Evolutionary conservation across 2,329 filamentous ascomycete species (phyloP).

Genomic region (Madurella mycetomatis): DNA sequence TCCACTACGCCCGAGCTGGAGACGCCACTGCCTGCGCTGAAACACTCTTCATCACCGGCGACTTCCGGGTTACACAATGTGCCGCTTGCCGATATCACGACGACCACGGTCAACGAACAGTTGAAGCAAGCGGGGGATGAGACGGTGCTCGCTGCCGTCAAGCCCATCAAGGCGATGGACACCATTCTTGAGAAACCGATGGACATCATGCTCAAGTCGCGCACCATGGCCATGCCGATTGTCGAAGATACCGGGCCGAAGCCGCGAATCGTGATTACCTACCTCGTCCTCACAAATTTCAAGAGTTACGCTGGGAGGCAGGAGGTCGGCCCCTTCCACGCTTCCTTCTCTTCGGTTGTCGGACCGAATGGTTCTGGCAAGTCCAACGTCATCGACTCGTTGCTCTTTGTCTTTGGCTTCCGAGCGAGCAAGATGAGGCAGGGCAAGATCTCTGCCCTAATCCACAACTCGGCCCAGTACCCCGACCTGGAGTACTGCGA

Average conservation of each 20-base stretch:
- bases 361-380: conserved; percentile 98
- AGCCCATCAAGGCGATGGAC: conserved; percentile 71
- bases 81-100: conserved; percentile 69
- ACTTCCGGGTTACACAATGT: conserved; percentile 44
- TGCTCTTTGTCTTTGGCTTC: conserved; percentile 99
- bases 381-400: conserved; percentile 96
- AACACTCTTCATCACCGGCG: conserved; percentile 54
- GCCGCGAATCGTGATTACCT: conserved; percentile 85
- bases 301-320: conserved; percentile 97
- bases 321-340: conserved; percentile 92
- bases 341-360: conserved; percentile 95
- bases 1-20: conserved; percentile 37
- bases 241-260: conserved; percentile 75
- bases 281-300: conserved; percentile 91
- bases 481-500: conserved; percentile 88
- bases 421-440: conserved; percentile 99
- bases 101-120: conserved; percentile 61
- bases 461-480: conserved; percentile 89
- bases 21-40: conserved; percentile 44
- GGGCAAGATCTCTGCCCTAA: conserved; percentile 94
- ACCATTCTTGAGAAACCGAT: conserved; percentile 82
- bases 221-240: conserved; percentile 62
- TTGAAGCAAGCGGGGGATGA: conserved; percentile 43
- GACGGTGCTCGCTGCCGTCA: conserved; percentile 49
- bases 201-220: conserved; percentile 88